Conservation (phyloP, 139 green algal species). For the Chlorella sp. region DNA sequence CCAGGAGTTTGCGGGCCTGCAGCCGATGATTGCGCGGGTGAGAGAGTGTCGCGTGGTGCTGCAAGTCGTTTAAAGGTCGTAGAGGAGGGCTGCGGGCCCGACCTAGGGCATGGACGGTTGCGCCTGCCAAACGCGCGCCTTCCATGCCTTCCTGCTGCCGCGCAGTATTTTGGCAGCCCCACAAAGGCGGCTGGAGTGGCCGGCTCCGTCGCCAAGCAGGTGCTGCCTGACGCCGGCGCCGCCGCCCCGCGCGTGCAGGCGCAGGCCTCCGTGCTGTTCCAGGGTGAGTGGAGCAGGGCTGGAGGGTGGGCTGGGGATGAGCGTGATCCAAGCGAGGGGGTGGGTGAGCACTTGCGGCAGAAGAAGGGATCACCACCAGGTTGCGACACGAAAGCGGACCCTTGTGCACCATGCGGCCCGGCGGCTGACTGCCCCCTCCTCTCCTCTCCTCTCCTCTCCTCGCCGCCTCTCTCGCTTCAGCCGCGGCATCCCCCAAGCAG, state of each 20-base stretch:
- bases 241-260: not conserved
- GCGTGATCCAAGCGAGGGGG: too few relatives aligned
- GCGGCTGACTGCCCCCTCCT: too few relatives aligned
- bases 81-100: not conserved
- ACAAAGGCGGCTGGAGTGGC: not conserved
- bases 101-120: not conserved
- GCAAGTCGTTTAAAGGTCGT: too few relatives aligned
- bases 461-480: not conserved
- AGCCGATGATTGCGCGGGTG: not conserved
- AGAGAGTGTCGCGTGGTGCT: too few relatives aligned
- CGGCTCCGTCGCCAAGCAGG: not conserved
- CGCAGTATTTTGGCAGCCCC: conserved; percentile 18
- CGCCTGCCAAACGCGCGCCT: not conserved
- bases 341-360: too few relatives aligned
- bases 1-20: too few relatives aligned
- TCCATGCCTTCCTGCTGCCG: too few relatives aligned
- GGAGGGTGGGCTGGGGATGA: too few relatives aligned
- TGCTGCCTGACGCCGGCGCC: not conserved
- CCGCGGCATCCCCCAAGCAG: not conserved
- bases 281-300: conserved; percentile 2
- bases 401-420: too few relatives aligned
- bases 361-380: too few relatives aligned
- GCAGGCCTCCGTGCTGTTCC: not conserved
- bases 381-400: too few relatives aligned
- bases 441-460: too few relatives aligned